Percentiles rank a stretch among this genome's conserved stretches.
phyloP scores from a whole-genome alignment of 2,329 filamentous ascomycete genomes.

The Aspergillus novoparasiticus region DNA sequence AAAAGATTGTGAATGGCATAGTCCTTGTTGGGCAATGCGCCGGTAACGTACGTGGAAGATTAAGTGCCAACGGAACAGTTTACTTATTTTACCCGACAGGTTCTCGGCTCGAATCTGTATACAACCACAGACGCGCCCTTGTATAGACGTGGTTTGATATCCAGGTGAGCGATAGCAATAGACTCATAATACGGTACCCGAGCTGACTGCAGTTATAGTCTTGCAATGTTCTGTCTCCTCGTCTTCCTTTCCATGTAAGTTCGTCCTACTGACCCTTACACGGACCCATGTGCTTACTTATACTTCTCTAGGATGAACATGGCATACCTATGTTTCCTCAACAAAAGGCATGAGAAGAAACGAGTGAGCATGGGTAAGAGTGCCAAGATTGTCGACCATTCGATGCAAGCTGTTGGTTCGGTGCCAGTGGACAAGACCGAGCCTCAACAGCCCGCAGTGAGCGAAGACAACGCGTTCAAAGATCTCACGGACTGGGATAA shows the following conservation, averaged over 20 bases:
- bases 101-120: conserved; percentile 67
- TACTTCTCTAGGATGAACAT: conserved; percentile 35
- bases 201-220: conserved; percentile 24
- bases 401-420: conserved; percentile 52
- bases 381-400: conserved; percentile 60
- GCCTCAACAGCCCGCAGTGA: conserved; percentile 26
- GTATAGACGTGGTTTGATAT: conserved; percentile 60
- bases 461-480: conserved; percentile 56
- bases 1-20: conserved; percentile 65
- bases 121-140: conserved; percentile 61
- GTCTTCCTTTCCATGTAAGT: conserved; percentile 53
- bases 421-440: conserved; percentile 32
- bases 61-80: not conserved
- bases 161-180: conserved; percentile 48
- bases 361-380: conserved; percentile 63
- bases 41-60: conserved; percentile 53
- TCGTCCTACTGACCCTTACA: conserved; percentile 5
- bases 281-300: not conserved
- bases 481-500: conserved; percentile 65
- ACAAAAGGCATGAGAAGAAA: conserved; percentile 56
- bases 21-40: conserved; percentile 67
- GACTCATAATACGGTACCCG: too few species aligned
- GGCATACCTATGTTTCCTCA: conserved; percentile 56
- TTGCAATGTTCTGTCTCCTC: conserved; percentile 64
- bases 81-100: conserved; percentile 29